Conservation (phyloP, 805 yeast species). For the Lipomyces sp. region DNA sequence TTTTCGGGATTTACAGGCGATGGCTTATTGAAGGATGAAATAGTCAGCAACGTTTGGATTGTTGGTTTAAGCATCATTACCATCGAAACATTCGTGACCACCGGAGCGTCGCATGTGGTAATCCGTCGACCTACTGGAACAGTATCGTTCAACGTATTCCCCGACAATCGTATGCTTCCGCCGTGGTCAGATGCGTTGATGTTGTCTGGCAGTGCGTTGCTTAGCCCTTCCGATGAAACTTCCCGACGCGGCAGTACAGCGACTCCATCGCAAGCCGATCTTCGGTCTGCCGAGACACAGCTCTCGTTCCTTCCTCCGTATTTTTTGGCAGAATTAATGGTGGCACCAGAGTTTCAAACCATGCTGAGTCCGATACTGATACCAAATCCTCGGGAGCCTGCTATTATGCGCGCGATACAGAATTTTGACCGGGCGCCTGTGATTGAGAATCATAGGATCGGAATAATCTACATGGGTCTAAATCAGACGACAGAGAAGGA, state of each 20-base stretch:
- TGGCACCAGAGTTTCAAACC: constrained; percentile 41
- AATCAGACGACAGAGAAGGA: constrained; percentile 62
- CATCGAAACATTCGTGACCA: constrained; percentile 47
- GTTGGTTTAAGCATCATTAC: constrained; percentile 56
- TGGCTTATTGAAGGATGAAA: constrained; percentile 26
- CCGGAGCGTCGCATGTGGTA: constrained; percentile 37
- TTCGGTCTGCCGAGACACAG: constrained; percentile 18
- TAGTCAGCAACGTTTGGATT: constrained; percentile 52
- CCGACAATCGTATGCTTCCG: constrained; percentile 44
- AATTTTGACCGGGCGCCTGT: constrained; percentile 73
- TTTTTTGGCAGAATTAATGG: constrained; percentile 50
- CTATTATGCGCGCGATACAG: constrained; percentile 49
- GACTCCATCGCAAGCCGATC: background rate
- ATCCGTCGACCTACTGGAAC: constrained; percentile 69
- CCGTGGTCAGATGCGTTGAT: constrained; percentile 6
- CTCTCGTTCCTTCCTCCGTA: constrained; percentile 45
- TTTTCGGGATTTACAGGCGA: constrained; percentile 22
- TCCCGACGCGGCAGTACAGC: too few species aligned
- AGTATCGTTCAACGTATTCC: constrained; percentile 45
- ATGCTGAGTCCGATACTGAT: constrained; percentile 49
- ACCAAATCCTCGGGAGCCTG: constrained; percentile 37
- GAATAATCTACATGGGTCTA: constrained; percentile 69
- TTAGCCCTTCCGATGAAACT: constrained; percentile 17
- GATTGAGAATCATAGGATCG: constrained; percentile 74
- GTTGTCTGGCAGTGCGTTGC: too few species aligned